These are phyloP conservation scores for Primulina tabacum DNA, from an alignment of 257 asterid genomes.

Conservation along the genomic window DNA sequence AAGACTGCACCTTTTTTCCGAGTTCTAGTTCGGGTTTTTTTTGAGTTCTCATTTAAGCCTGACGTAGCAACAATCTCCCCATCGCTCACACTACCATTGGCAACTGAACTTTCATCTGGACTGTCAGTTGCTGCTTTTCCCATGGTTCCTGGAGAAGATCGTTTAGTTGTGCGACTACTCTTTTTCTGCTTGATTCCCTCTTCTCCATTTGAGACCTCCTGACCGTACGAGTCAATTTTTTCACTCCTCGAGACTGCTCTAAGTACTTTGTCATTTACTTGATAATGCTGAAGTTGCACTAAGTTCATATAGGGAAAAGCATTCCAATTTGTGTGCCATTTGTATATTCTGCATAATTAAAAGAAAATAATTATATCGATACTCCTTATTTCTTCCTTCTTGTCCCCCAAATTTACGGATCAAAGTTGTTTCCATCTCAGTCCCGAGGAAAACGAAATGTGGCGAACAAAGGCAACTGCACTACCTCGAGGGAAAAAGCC, in stretches of 20 bases:
- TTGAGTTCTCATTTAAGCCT: conserved; percentile 36
- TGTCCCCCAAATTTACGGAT: not conserved
- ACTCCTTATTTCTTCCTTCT: not conserved
- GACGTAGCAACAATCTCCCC: conserved; percentile 38
- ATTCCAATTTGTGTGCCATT: conserved; percentile 51
- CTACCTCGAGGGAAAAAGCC: not conserved
- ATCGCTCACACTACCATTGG: conserved; percentile 31
- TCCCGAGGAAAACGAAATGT: not conserved
- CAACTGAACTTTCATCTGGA: conserved; percentile 38
- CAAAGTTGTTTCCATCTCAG: not conserved
- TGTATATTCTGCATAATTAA: conserved; percentile 42
- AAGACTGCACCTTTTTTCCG: conserved; percentile 58
- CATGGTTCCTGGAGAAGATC: conserved; percentile 49
- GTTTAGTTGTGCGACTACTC: conserved; percentile 43
- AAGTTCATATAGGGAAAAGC: conserved; percentile 35
- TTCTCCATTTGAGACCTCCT: conserved; percentile 48
- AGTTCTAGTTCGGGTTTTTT: conserved; percentile 43
- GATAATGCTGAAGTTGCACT: conserved; percentile 43
- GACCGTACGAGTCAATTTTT: conserved; percentile 33
- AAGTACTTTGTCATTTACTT: conserved; percentile 44
- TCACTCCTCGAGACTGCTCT: conserved; percentile 49
- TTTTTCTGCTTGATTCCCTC: conserved; percentile 42
- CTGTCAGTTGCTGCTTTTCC: conserved; percentile 37
- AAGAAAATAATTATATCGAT: conserved; percentile 3
- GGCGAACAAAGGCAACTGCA: not conserved